A percentile compares a stretch with the other conserved stretches of the same genome.
These are phyloP conservation scores for Microbotryum intermedium DNA, from an alignment of 1,284 basidiomycete species.

Conservation along the genomic window DNA sequence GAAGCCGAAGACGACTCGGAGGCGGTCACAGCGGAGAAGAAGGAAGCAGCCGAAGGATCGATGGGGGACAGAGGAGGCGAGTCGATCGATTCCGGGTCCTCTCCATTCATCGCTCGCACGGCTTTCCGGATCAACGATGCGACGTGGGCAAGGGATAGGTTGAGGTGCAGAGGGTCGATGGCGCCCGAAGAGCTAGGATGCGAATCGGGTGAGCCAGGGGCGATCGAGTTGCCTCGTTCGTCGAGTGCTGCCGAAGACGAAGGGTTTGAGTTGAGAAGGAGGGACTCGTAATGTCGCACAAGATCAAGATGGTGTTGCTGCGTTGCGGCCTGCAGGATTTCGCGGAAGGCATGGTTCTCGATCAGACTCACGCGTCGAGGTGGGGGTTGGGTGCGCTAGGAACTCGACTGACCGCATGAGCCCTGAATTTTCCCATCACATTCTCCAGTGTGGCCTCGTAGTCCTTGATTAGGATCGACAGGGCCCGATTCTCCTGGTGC, in stretches of 20 bases:
- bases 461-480: slow-evolving; percentile 79
- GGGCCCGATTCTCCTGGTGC: slow-evolving; percentile 87
- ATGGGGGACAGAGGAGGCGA: slow-evolving; percentile 9
- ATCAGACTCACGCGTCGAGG: background rate
- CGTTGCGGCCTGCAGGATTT: slow-evolving; percentile 61
- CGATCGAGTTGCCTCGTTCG: slow-evolving; percentile 52
- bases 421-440: slow-evolving; percentile 92
- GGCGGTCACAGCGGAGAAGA: slow-evolving; percentile 2
- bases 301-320: slow-evolving; percentile 84
- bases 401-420: slow-evolving; percentile 63
- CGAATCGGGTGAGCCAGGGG: slow-evolving; percentile 38
- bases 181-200: slow-evolving; percentile 6
- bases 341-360: background rate
- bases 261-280: slow-evolving; percentile 65
- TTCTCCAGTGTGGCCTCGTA: slow-evolving; percentile 91
- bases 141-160: slow-evolving; percentile 60
- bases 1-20: slow-evolving; percentile 8
- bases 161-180: slow-evolving; percentile 45
- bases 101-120: slow-evolving; percentile 61
- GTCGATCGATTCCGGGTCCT: slow-evolving; percentile 42
- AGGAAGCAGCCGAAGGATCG: background rate
- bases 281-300: slow-evolving; percentile 79
- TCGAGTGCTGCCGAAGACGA: slow-evolving; percentile 40
- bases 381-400: background rate
- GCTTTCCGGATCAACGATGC: slow-evolving; percentile 62